phyloP scores from a whole-genome alignment of 192 early-diverging fungal genomes.

The Coemansia sp. region DNA sequence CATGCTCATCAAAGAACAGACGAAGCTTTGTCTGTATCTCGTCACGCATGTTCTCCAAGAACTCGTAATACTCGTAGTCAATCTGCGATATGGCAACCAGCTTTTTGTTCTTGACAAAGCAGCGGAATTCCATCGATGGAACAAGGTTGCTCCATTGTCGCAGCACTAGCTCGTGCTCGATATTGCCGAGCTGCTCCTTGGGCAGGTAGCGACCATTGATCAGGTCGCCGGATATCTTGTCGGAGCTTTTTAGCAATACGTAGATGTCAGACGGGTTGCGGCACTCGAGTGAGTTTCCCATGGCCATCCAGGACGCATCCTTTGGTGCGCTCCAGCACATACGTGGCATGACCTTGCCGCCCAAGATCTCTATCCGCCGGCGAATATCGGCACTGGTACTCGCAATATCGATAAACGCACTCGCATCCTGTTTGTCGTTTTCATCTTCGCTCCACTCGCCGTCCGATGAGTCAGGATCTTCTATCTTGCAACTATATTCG shows the following conservation, averaged over 20 bases:
- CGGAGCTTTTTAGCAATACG: slow-evolving; percentile 86
- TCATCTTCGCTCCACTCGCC: slow-evolving; percentile 38
- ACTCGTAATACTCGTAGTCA: slow-evolving; percentile 83
- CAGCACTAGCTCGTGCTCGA: slow-evolving; percentile 71
- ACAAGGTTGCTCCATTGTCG: slow-evolving; percentile 86
- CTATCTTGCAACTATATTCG: slow-evolving; percentile 24
- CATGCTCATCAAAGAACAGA: slow-evolving; percentile 65
- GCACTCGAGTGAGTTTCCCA: slow-evolving; percentile 78
- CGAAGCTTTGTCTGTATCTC: slow-evolving; percentile 60
- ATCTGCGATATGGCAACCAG: slow-evolving; percentile 84
- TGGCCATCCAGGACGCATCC: slow-evolving; percentile 90
- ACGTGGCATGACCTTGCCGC: slow-evolving; percentile 86
- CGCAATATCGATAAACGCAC: slow-evolving; percentile 11
- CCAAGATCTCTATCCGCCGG: slow-evolving; percentile 65
- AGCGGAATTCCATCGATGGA: slow-evolving; percentile 94
- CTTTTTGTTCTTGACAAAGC: slow-evolving; percentile 76
- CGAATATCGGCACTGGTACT: slow-evolving; percentile 53
- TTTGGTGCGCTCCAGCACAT: slow-evolving; percentile 94
- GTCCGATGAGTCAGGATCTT: slow-evolving; percentile 24
- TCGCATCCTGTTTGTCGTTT: slow-evolving; percentile 29
- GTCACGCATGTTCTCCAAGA: slow-evolving; percentile 61
- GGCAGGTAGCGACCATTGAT: slow-evolving; percentile 66
- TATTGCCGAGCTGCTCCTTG: slow-evolving; percentile 22
- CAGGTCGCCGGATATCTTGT: slow-evolving; percentile 87
- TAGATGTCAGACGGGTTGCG: slow-evolving; percentile 74